Conservation (phyloP, 2,329 filamentous ascomycete species). For the Penicillium thymicola region DNA sequence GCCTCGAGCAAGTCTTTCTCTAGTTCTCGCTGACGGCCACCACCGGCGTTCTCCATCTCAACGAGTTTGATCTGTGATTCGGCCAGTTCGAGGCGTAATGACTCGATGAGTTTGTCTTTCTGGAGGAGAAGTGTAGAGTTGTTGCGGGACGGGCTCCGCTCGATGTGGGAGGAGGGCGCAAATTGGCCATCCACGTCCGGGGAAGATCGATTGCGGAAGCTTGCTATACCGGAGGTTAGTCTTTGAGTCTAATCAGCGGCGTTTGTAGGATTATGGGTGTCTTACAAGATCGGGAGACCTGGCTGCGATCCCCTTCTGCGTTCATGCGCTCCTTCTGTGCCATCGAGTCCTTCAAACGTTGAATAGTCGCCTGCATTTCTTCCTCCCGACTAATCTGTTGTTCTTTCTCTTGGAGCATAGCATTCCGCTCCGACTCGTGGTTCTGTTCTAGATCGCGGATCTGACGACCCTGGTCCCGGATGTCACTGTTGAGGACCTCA, state of each 20-base stretch:
- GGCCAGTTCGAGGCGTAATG: constrained; percentile 83
- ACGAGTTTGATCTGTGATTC: constrained; percentile 94
- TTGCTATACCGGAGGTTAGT: constrained; percentile 34
- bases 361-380: constrained; percentile 85
- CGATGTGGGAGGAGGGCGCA: constrained; percentile 77
- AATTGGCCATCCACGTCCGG: constrained; percentile 75
- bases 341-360: constrained; percentile 84
- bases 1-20: constrained; percentile 86
- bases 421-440: constrained; percentile 84
- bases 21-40: constrained; percentile 82
- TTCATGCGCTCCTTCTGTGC: constrained; percentile 65
- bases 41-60: constrained; percentile 89
- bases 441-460: constrained; percentile 89
- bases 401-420: constrained; percentile 88
- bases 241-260: not conserved
- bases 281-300: constrained; percentile 53
- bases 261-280: constrained; percentile 11
- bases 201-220: constrained; percentile 52
- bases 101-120: constrained; percentile 95
- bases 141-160: constrained; percentile 83
- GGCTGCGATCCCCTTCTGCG: constrained; percentile 50
- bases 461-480: constrained; percentile 76
- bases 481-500: constrained; percentile 77
- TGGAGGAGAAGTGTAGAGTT: constrained; percentile 87
- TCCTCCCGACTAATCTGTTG: constrained; percentile 80